phyloP scores from a whole-genome alignment of 495 filamentous ascomycete genomes.

The Hypoxylon rickii region DNA sequence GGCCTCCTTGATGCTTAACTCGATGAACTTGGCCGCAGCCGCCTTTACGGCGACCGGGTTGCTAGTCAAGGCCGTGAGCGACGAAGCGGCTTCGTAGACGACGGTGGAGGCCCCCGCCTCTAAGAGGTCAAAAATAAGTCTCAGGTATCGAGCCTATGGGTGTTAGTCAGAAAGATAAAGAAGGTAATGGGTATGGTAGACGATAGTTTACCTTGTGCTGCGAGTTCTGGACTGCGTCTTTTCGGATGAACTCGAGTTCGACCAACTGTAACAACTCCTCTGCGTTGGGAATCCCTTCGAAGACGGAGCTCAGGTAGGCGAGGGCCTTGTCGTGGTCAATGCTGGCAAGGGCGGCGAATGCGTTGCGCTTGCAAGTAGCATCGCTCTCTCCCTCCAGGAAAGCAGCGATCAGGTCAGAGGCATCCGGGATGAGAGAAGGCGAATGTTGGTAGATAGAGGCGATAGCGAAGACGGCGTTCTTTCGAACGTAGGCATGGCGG shows the following conservation, averaged over 20 bases:
- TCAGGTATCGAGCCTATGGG: constrained; percentile 78
- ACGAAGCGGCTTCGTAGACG: constrained; percentile 97
- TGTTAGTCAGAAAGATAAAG: constrained; percentile 17
- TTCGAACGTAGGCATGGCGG: constrained; percentile 95
- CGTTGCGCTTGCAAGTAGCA: constrained; percentile 96
- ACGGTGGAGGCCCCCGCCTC: constrained; percentile 94
- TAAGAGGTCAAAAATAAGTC: constrained; percentile 94
- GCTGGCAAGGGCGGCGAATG: constrained; percentile 85
- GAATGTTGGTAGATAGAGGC: constrained; percentile 92
- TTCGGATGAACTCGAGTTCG: constrained; percentile 94
- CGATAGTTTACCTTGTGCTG: constrained; percentile 76
- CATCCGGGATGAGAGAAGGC: constrained; percentile 91
- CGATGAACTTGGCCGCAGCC: constrained; percentile 92
- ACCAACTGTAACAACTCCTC: constrained; percentile 93
- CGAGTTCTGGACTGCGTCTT: constrained; percentile 92
- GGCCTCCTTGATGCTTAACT: constrained; percentile 93
- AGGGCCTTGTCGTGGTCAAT: constrained; percentile 94
- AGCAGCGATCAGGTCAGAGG: constrained; percentile 84
- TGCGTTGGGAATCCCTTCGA: constrained; percentile 91
- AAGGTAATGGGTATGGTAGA: background rate
- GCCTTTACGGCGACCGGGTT: constrained; percentile 99
- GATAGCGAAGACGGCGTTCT: constrained; percentile 95
- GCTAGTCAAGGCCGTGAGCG: constrained; percentile 89
- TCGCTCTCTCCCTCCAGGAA: constrained; percentile 94
- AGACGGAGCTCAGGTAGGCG: constrained; percentile 86